Base-by-base conservation (phyloP, 352 stramenopile genomes). In the Pseudoperonospora humuli region DNA sequence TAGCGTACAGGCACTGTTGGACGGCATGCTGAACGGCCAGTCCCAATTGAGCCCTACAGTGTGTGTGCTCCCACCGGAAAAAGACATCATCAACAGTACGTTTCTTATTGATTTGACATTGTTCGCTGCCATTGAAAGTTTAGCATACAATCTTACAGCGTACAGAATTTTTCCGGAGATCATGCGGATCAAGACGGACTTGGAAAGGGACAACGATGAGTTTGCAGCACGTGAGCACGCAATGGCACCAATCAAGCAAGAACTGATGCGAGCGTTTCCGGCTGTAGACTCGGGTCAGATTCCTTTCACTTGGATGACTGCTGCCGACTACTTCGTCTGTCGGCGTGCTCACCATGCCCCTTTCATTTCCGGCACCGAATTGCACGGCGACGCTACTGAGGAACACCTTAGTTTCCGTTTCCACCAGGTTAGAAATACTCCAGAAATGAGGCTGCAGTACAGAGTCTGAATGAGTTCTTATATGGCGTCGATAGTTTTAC, bases 51-150 rank as follows among this genome's bases (percentile, higher is more conserved):
- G 37, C 6, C 72, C 67, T 27, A 48, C 28, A 3, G 55, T 91
- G 7, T 50, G 75, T 24, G 71, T 91, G 20, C 53, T 91, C 3
- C 65, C 70, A n/a, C 59, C 65, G 1, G 59, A 86, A 42, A 49
- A 54, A 17, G 76, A 91, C 54, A 87, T 89, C 26, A 87, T 91
- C 50, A 86, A 91, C 60, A 84, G 79, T 91, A 42, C 42, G 67
- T 39, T 39, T 13, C 6, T 37, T 13, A n/a, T 17, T 39, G 8
- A 10, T 27, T 24, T 21, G 13, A 33, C 11, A 19, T 15, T 21
- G 26, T 4, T 31, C 26, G 26, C 18, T 25, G 6, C 3, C 7
- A 13, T n/a, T 38, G 32, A 21, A 36, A 14, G 17, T 5, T 18
- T 38, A 11, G n/a, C 54, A 13, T 17, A 23, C 10, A 9, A 27